Evolutionary conservation across 768 basidiomycete genomes (phyloP).

Genomic region (Tylopilus rubrobrunneus): DNA sequence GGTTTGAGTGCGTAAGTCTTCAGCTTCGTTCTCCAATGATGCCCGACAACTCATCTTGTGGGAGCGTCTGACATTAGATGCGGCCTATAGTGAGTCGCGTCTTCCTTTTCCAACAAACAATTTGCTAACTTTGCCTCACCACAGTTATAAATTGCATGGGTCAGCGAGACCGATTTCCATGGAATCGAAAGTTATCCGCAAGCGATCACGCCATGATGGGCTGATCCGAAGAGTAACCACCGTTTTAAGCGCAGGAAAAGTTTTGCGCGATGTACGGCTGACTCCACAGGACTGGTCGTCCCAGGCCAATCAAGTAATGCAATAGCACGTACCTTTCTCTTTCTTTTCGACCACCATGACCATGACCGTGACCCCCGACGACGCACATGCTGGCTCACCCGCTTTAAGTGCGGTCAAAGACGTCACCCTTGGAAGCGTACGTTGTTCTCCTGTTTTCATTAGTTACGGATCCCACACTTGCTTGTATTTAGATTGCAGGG

Average conservation of each 20-base stretch:
- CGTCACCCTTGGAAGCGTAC: conserved; percentile 54
- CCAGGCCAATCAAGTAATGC: conserved; percentile 21
- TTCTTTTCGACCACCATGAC: background rate
- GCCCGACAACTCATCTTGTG: conserved; percentile 10
- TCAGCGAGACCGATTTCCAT: too few relatives aligned
- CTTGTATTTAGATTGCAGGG: conserved; percentile 61
- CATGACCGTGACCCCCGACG: conserved; percentile 20
- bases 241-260: conserved; percentile 18
- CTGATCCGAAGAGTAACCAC: conserved; percentile 5
- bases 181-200: conserved; percentile 49
- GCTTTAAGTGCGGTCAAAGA: conserved; percentile 38
- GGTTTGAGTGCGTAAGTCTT: conserved; percentile 73
- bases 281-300: conserved; percentile 22
- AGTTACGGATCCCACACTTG: too few relatives aligned
- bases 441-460: conserved; percentile 17
- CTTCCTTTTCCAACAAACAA: background rate
- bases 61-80: conserved; percentile 44
- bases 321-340: conserved; percentile 12
- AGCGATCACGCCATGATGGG: too few relatives aligned
- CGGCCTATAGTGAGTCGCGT: conserved; percentile 60
- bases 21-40: background rate
- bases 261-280: conserved; percentile 12
- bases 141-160: too few relatives aligned
- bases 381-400: conserved; percentile 14
- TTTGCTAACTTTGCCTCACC: too few relatives aligned